A percentile compares a stretch with the other conserved stretches of the same genome.
Evolutionary conservation across 176 grass and related monocot species (phyloP).

Genomic region (Oryza glaberrima): DNA sequence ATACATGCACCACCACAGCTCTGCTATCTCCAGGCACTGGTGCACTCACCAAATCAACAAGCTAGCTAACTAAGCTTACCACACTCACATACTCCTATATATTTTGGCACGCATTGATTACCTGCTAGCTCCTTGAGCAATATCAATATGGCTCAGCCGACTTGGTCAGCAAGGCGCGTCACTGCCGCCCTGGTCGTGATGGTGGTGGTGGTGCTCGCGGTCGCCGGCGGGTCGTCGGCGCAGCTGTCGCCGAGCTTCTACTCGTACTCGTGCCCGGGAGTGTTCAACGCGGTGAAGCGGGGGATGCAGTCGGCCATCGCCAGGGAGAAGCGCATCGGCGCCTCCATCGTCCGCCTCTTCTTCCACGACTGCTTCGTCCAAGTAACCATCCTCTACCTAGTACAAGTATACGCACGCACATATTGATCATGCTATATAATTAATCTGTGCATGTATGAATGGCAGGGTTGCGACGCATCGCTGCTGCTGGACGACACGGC

Average conservation of each 20-base stretch:
- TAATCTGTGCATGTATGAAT: too few relatives aligned
- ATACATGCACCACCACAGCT: not conserved
- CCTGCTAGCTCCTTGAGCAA: not conserved
- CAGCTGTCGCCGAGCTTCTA: conserved; percentile 59
- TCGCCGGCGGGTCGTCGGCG: conserved; percentile 38
- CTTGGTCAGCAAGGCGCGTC: not conserved
- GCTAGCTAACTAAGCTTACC: not conserved
- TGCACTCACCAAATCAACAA: not conserved
- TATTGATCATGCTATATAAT: too few relatives aligned
- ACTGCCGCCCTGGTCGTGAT: not conserved
- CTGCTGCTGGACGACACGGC: conserved; percentile 73
- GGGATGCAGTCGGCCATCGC: conserved; percentile 55
- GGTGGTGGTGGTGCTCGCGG: not conserved
- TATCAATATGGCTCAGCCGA: not conserved
- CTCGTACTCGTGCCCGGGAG: conserved; percentile 60
- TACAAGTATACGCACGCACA: too few relatives aligned
- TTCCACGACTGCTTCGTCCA: conserved; percentile 92
- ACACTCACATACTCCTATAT: too few relatives aligned
- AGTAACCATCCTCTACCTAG: not conserved
- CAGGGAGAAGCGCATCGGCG: conserved; percentile 70
- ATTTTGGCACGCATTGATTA: not conserved
- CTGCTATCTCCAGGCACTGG: too few relatives aligned
- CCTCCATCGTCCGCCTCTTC: conserved; percentile 83
- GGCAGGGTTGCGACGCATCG: conserved; percentile 79
- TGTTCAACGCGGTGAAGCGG: conserved; percentile 49